Percentiles rank a stretch among this genome's conserved stretches.
These are phyloP conservation scores for Ceratobasidium sp. DNA, from an alignment of 1,284 basidiomycete genomes.

Conservation along the genomic window DNA sequence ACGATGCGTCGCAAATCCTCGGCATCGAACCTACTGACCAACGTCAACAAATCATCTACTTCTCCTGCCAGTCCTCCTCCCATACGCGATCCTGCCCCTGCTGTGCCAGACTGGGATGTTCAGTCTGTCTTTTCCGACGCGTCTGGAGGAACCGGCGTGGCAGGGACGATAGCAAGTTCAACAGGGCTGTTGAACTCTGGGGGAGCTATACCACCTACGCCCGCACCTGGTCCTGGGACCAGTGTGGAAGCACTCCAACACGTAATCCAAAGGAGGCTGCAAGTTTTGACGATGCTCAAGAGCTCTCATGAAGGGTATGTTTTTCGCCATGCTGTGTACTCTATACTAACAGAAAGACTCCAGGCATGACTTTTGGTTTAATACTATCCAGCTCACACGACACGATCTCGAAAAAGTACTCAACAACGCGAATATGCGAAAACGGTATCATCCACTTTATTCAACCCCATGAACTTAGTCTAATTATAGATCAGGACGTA, in stretches of 20 bases:
- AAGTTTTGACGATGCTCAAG: conserved; percentile 81
- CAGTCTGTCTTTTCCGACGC: conserved; percentile 66
- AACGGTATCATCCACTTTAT: conserved; percentile 59
- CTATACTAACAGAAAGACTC: neutral
- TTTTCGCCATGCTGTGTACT: neutral
- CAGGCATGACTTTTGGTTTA: conserved; percentile 69
- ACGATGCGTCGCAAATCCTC: conserved; percentile 81
- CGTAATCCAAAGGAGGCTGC: conserved; percentile 79
- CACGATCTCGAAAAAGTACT: conserved; percentile 75
- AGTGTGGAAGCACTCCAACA: conserved; percentile 52
- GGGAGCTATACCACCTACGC: conserved; percentile 1
- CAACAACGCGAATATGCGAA: conserved; percentile 74
- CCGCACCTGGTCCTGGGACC: conserved; percentile 15
- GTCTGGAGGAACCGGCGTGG: conserved; percentile 50
- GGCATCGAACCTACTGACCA: conserved; percentile 78
- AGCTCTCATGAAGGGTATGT: conserved; percentile 83
- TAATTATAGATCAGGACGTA: conserved; percentile 61
- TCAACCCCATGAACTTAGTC: neutral
- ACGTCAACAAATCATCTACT: conserved; percentile 60
- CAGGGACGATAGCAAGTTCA: conserved; percentile 19
- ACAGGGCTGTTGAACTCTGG: conserved; percentile 1
- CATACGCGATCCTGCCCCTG: conserved; percentile 50
- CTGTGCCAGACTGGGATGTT: conserved; percentile 66
- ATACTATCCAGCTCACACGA: conserved; percentile 79
- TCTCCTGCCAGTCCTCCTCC: conserved; percentile 38